Evolutionary conservation across 2,329 filamentous ascomycete species (phyloP), one percentile per base, ranked within the genome.

Genomic region (Cladorrhinum sp.): DNA sequence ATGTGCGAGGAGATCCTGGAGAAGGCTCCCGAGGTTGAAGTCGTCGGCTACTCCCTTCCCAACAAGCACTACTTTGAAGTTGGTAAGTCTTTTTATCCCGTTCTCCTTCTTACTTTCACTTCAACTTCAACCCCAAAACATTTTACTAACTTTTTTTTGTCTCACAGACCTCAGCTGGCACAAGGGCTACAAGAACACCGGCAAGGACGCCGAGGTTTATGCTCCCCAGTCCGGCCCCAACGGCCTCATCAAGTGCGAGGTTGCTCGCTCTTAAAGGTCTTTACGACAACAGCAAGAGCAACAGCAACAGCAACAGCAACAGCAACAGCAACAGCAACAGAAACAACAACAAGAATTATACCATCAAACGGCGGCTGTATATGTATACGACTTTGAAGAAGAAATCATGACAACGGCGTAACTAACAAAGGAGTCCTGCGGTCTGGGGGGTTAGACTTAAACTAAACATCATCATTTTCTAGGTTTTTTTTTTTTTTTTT

Each of bases 31-130:
- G 80, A 87, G 65, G 84, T 92, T 21, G 84, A 88, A 50, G 81
- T 82, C 21, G 91, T 95, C 48, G 85, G 89, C 69, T 98, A 97
- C 74, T 82, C 88, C 8, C 82, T 99, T 71, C 95, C 95, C 10
- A 99, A 99, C 82, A 98, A 97, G 81, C 95, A 99, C 78, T 98
- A 97, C 79, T 98, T 98, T 73, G 94, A 98, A 77, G 88, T 98
- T 75, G 90, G 87, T 92, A 79, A 78, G 88, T 80, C 60, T 48
- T 16, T 16, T 4, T 10, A 28, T 4, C 16, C 30, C 20, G 20
- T 16, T 23, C 18, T 30, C n/a, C 16, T 4, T 14, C 39, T 5
- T n/a, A 26, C 7, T 26, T 42, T 52, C 23, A n/a, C n/a, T n/a
- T n/a, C n/a, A n/a, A n/a, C n/a, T n/a, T n/a, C n/a, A n/a, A n/a